Base-by-base conservation (phyloP, 164 flowering plant species). In the Annona squamosa region DNA sequence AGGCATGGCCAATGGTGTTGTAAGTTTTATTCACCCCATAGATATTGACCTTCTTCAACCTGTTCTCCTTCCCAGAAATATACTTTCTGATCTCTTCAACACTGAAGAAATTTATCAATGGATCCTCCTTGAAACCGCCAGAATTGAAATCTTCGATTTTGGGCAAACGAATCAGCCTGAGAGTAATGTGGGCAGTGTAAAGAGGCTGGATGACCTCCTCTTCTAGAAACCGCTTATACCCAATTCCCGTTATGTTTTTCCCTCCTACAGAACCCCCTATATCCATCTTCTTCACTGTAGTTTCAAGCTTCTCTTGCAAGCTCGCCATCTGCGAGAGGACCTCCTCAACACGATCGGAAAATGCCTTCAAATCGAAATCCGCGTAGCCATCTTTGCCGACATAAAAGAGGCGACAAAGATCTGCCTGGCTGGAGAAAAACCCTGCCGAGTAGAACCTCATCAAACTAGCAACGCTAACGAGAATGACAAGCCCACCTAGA, bases 81-180 rank as follows among this genome's bases (percentile, higher is more conserved):
- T 92, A 94, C 85, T 92, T 92, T 43, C 94, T 65, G 6, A 92
- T 90, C 87, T 94, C 99, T 82, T 90, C 98, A 3, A 77, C 72
- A 0, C 80, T 78, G 70, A 94, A 94, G 19, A 77, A 75, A 67
- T 90, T 92, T 52, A 92, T 90, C 87, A 94, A 79, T 4, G 98
- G 97, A 42, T 86, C 89, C 74, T 94, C 97, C 68, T 75, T 82
- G 45, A 79, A 43, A 65, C 47, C 37, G 10, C 63, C 46, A 37
- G 16, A 4, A 26, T 4, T 19, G 47, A 13, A 19, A 26, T 65
- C 72, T 63, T 70, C 72, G 1, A 69, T 52, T 42, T 75, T 85
- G 4, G 99, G 99, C 9, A 92, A 64, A 3, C 93, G 87, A 74
- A 90, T 87, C 81, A 85, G 93, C 76, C 92, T 82, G 3, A 95